Base-by-base conservation (phyloP, 768 basidiomycete genomes). In the Tricholoma flavovirens region DNA sequence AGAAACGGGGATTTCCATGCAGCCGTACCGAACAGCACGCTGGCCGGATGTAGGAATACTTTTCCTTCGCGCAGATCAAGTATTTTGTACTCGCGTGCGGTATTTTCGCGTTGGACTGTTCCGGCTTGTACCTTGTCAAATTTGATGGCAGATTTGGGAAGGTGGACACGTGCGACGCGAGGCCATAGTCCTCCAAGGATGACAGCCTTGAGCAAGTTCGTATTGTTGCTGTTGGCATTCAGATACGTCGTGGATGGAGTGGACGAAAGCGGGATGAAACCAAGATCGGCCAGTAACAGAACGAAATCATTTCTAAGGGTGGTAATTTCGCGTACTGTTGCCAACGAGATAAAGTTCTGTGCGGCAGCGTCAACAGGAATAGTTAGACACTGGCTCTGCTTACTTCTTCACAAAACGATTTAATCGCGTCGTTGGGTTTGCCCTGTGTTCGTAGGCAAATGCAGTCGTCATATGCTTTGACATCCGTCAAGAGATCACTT, bases 131-230 rank as follows among this genome's bases (percentile, higher is more conserved):
- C 81, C 63, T 87, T 83, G 72, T 95, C 90, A 65, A 91, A 98
- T 67, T 88, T 89, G 66, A 88, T 82, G 8, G 82, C 84, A 14
- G 83, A 82, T 55, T 76, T 73, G 1, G 91, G 93, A 19, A 94
- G 77, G 58, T 83, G 78, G 21, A 95, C 83, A 51, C 83, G 82
- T 0, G 86, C 90, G 49, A 94, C 81, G 26, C 87, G 83, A 2
- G 92, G 93, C 82, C 90, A 94, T 19, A 96, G 77, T 1, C 92
- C 93, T 7, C 91, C 93, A 11, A 93, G 81, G 32, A 97, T 77
- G 58, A 94, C 81, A 5, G 84, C 83, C 69, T 96, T 96, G 63
- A 97, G 70, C 22, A 98, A 79, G 65, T 88, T 91, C 35, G 78
- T 75, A 62, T 90, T 84, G 1, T 71, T 63, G 56, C 81, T 81